Conservation (phyloP, 371 early-diverging fungal species). For the Mucor indicus region DNA sequence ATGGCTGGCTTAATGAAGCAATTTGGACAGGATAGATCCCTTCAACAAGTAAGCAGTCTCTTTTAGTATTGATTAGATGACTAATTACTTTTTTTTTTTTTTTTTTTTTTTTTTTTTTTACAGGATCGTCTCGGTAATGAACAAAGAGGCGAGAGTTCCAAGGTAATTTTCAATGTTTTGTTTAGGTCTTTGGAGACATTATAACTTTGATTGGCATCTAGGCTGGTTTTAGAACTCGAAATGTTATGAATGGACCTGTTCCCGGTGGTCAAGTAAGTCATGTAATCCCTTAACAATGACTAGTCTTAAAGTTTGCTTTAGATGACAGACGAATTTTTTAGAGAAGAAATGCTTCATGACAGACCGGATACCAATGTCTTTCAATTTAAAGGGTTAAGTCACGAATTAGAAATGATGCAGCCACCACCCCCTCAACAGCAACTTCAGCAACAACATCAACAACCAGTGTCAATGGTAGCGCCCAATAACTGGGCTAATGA, state of each 20-base stretch:
- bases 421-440: constrained; percentile 21
- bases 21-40: constrained; percentile 72
- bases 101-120: neutral
- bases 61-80: neutral
- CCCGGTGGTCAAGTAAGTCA: constrained; percentile 18
- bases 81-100: constrained; percentile 1
- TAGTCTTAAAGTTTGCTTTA: constrained; percentile 4
- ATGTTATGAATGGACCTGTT: constrained; percentile 2
- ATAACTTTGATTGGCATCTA: constrained; percentile 2
- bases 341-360: constrained; percentile 32
- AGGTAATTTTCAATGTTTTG: constrained; percentile 38
- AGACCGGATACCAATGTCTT: constrained; percentile 37
- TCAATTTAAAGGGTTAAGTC: constrained; percentile 54
- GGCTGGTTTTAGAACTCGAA: constrained; percentile 32
- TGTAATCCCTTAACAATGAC: neutral
- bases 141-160: constrained; percentile 55
- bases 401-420: constrained; percentile 54
- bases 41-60: constrained; percentile 77
- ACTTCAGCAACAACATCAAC: constrained; percentile 13
- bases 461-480: constrained; percentile 8
- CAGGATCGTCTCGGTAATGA: constrained; percentile 63
- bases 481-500: constrained; percentile 64
- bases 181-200: neutral
- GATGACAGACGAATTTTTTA: constrained; percentile 44
- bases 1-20: constrained; percentile 77